Base-by-base conservation (phyloP, 2,329 filamentous ascomycete genomes). In the Zasmidium citrigriseum region DNA sequence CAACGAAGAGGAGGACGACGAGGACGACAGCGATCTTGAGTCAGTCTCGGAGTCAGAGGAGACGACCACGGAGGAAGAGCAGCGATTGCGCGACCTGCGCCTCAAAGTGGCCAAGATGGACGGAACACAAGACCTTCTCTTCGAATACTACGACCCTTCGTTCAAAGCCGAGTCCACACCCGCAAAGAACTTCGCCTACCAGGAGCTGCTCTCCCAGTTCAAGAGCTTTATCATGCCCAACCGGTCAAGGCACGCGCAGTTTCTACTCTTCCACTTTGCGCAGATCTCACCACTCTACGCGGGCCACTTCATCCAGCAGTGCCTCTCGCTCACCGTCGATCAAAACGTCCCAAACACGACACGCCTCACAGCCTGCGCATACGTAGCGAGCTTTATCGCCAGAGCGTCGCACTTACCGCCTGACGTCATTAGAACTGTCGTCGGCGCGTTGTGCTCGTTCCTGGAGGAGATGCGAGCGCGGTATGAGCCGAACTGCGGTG, bases 221-320 rank as follows among this genome's bases (percentile, higher is more conserved):
- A 85, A 88, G 60, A 89, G 86, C 71, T 91, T 92, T 69, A 91
- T 99, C 59, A 83, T 99, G 25, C 92, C 93, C 2, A 96, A 92
- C 14, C 90, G 91, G 66, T 96, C 92, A 22, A 88, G 95, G 29
- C 93, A 98, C 73, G 92, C 92, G 0, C 95, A 99, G 70, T 99
- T 98, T 68, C 84, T 99, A 49, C 83, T 98, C 52, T 99, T 99
- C 76, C 93, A 97, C 76, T 97, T 96, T 72, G 90, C 90, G 16
- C 93, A 99, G 74, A 85, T 84, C 58, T 90, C 91, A 9, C 87
- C 89, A 25, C 82, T 84, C 46, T 85, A 96, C 49, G 88, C 91
- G 58, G 90, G 95, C 69, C 85, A 87, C 50, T 98, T 98, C 70
- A 88, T 90, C 46, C 91, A 97, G 74, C 85, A 84, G 57, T 90